Conservation (phyloP, 306 rosid species). For the Erythrophleum fordii region DNA sequence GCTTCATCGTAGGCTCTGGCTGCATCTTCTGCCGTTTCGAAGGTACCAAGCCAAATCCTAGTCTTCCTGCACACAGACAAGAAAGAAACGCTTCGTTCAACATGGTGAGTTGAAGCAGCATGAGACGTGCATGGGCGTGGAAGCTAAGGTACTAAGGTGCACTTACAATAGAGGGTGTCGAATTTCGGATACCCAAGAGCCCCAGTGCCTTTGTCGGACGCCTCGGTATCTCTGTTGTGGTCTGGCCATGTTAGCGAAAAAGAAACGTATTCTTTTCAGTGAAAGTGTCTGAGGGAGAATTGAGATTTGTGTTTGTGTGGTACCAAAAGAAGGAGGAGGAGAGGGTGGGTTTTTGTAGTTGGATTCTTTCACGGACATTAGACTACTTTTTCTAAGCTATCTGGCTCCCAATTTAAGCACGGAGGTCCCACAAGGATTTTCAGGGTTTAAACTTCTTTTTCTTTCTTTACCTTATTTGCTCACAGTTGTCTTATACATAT, state of each 20-base stretch:
- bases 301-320: not conserved
- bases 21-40: constrained; percentile 95
- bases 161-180: constrained; percentile 94
- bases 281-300: constrained; percentile 43
- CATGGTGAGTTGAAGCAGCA: not conserved
- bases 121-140: constrained; percentile 9
- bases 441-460: constrained; percentile 15
- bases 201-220: constrained; percentile 99
- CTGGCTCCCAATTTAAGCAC: constrained; percentile 47
- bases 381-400: constrained; percentile 37
- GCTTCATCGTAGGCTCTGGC: constrained; percentile 96
- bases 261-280: constrained; percentile 35
- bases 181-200: constrained; percentile 99
- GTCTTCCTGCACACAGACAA: constrained; percentile 68
- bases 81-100: constrained; percentile 24
- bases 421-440: constrained; percentile 54
- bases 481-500: constrained; percentile 41
- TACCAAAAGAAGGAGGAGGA: constrained; percentile 27
- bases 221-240: constrained; percentile 95
- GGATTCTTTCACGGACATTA: constrained; percentile 33
- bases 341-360: constrained; percentile 54
- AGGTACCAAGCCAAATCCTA: constrained; percentile 94
- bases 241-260: constrained; percentile 72
- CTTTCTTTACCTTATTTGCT: constrained; percentile 8
- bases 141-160: not conserved